Base-by-base conservation (phyloP, 257 asterid genomes). In the Nicotiana noctiflora region DNA sequence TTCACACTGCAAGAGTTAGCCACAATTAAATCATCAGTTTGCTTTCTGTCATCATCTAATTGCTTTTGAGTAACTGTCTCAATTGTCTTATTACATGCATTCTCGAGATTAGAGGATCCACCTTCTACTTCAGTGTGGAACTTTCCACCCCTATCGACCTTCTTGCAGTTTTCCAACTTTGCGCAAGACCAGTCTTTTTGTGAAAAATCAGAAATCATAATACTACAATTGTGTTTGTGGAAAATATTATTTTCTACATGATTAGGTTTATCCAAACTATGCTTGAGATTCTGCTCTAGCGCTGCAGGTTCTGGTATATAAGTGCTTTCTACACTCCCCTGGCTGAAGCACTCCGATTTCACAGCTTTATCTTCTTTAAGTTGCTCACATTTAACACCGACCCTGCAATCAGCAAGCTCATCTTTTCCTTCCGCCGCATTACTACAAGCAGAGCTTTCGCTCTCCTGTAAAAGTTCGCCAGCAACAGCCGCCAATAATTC, bases 401-500 rank as follows among this genome's bases (percentile, higher is more conserved):
- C 86, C 57, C 5, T 65, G 57, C 78, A 84, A 75, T 63, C 40
- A 40, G 61, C 87, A 59, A 61, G 80, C 14, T 72, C 86, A 74
- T 80, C 84, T 78, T 90, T 89, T 63, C 82, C 90, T 62, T 86
- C 91, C 0, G 80, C 90, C 27, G 89, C 92, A 90, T 91, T 91
- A 86, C 97, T 89, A 13, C 95, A 94, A 77, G 97, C 91, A 56
- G 97, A 96, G 82, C 97, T 88, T 87, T 94, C 98, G 79, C 91
- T 96, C 87, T 92, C 99, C 85, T 86, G 95, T 79, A 94, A 87
- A 72, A 96, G 84, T 85, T 96, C 88, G 62, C 96, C 98, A 49
- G 99, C 99, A 83, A 96, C 98, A 85, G 94, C 92, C 34, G 99
- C 99, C 81, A 96, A 92, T 79, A 96, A 84, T 82, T 96, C 99